Evolutionary conservation across 2,329 filamentous ascomycete species (phyloP), one percentile per base, ranked within the genome.

Genomic region (Talaromyces sp.): DNA sequence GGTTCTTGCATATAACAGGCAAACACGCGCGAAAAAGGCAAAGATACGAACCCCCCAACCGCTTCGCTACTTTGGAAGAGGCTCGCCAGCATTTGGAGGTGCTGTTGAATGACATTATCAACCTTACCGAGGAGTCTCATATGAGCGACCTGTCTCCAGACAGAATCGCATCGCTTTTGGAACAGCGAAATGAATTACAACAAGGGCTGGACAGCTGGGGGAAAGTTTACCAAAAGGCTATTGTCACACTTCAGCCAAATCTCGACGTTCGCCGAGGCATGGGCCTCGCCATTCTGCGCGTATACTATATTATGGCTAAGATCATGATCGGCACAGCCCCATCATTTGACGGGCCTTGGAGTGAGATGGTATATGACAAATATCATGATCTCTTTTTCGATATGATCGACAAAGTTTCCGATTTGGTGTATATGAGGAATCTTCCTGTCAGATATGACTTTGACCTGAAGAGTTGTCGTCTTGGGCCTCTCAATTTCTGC

Each of bases 341-440:
- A 8, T n/a, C 13, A 2, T 30, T 30, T n/a, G 28, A 58, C 30
- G 55, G 57, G 11, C 9, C 33, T 4, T 58, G 55, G 55, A 58
- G 36, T 17, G 60, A 61, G 36, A 61, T 58, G 60, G 60, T 32
- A 13, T 61, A 54, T 25, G 60, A 61, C 39, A 33, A 58, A 4
- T 55, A 61, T 19, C 58, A 56, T 49, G 13, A 49, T n/a, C 36
- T 36, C 1, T 61, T 61, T n/a, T 32, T 42, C 27, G 39, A 61
- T 11, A 17, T 61, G 13, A n/a, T 61, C 17, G 4, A n/a, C 19
- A 25, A 9, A 19, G 27, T 9, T n/a, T 11, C 33, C 6, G 60
- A 58, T 32, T 11, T 61, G 17, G 25, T 61, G 25, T 33, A 49
- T 47, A 58, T 61, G 55, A 52, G 55, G 0, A 44, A 42, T 10